Evolutionary conservation across 305 asterid genomes (phyloP), one percentile per base, ranked within the genome.

Genomic region (Euphrasia arctica): DNA sequence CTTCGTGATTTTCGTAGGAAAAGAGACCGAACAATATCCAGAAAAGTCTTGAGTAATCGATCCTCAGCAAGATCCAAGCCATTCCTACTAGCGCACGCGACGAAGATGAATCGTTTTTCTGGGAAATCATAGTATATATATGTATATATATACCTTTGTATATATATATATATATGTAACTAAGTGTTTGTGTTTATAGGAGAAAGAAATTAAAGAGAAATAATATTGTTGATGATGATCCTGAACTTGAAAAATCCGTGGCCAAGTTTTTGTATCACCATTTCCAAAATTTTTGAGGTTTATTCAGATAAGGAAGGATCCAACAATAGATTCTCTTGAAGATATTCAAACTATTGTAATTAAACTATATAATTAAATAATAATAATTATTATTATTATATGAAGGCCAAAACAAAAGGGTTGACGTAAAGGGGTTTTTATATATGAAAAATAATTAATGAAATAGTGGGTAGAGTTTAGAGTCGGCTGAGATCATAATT

Each of bases 1-100:
- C 95, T 76, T 85, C 87, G 72, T 85, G 94, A 71, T 89, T 87
- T 70, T 87, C 95, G 62, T 83, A 87, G 5, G 95, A 83, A 64
- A 85, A 89, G 60, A 87, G 78, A 18, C 97, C 84, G 59, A 87
- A 82, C 15, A 85, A 65, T 8, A 87, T 72, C 94, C 97, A 85
- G 79, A 83, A 90, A 5, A 87, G 82, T 75, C 89, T 84, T 0
- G 95, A 87, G 82, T 83, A 89, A 71, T 87, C 91, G 45, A 89
- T 87, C 66, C 91, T 76, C 8, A 85, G 83, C 93, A 87, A 77
- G 51, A 87, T 87, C 93, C 93, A 89, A 73, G 75, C 76, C 88
- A 87, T 86, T 51, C 72, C 89, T 56, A 18, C 55, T 41, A 70
- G 80, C 62, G 70, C 70, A 28, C 73, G 76, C 34, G 4, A 31